Percentiles rank a stretch among this genome's conserved stretches.
phyloP scores from a whole-genome alignment of 148 eudicot species.

The Fagopyrum esculentum region DNA sequence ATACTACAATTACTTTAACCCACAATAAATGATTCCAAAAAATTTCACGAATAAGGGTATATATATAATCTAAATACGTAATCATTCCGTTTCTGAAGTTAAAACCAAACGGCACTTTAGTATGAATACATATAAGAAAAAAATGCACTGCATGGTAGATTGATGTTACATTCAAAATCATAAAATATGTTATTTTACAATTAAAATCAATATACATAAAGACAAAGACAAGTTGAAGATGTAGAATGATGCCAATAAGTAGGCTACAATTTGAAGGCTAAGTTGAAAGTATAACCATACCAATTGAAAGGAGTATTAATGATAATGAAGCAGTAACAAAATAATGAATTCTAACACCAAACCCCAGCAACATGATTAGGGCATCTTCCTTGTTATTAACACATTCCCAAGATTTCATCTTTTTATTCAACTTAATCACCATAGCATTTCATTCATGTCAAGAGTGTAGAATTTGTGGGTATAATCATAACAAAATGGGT shows the following conservation, averaged over 20 bases:
- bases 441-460: not conserved
- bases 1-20: too few species aligned
- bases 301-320: not conserved
- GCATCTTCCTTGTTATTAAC: not conserved
- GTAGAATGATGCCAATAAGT: conserved; percentile 8
- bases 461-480: conserved; percentile 7
- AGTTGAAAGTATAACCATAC: not conserved
- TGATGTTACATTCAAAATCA: not conserved
- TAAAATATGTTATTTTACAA: not conserved
- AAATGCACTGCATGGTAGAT: not conserved
- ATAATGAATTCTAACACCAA: conserved; percentile 5
- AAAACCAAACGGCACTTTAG: too few species aligned
- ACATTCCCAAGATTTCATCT: not conserved
- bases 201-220: not conserved
- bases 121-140: not conserved
- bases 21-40: too few species aligned
- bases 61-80: too few species aligned
- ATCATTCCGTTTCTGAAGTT: too few species aligned
- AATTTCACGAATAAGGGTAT: too few species aligned
- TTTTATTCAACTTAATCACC: not conserved
- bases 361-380: conserved; percentile 14
- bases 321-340: not conserved
- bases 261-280: not conserved
- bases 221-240: not conserved
- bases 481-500: conserved; percentile 1